These are phyloP conservation scores for Niebla homalea DNA, from an alignment of 495 filamentous ascomycete genomes.

Conservation along the genomic window DNA sequence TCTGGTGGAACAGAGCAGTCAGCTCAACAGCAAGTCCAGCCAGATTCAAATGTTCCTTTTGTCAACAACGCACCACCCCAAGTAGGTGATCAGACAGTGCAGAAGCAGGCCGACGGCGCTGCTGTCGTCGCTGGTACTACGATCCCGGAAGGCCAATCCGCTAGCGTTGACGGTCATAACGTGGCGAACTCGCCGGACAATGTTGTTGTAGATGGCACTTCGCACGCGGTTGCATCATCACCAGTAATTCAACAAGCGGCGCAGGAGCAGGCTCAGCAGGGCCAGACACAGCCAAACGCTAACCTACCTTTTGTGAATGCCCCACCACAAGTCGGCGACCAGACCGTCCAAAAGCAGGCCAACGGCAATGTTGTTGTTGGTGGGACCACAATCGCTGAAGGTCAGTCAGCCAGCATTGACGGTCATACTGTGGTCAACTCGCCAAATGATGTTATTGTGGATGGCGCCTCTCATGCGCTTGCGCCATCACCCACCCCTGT, in stretches of 20 bases:
- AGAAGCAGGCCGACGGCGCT: not conserved
- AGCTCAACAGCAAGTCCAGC: no score
- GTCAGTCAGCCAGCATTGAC: constrained; percentile 1
- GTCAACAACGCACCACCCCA: not conserved
- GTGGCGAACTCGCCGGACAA: constrained; percentile 2
- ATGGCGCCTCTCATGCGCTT: constrained; percentile 17
- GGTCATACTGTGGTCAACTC: constrained; percentile 8
- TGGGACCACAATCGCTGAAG: constrained; percentile 2
- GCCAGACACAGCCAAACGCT: not conserved
- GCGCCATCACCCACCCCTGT: constrained; percentile 8
- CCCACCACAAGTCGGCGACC: constrained; percentile 1
- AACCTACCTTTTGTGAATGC: not conserved
- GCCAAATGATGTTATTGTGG: constrained; percentile 2
- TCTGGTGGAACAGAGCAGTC: no score
- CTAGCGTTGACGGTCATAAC: constrained; percentile 5
- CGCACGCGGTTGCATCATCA: constrained; percentile 11
- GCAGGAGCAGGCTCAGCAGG: not conserved
- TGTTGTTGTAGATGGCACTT: constrained; percentile 11
- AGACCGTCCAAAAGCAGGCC: constrained; percentile 1
- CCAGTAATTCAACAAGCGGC: no score
- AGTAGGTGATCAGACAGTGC: not conserved
- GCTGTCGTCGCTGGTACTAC: not conserved
- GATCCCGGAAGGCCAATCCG: constrained; percentile 1
- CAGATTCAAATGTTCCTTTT: not conserved
- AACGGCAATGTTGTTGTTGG: constrained; percentile 2